Percentiles rank a stretch among this genome's conserved stretches.
Evolutionary conservation across 176 grass and related monocot species (phyloP).

Genomic region (Typha latifolia): DNA sequence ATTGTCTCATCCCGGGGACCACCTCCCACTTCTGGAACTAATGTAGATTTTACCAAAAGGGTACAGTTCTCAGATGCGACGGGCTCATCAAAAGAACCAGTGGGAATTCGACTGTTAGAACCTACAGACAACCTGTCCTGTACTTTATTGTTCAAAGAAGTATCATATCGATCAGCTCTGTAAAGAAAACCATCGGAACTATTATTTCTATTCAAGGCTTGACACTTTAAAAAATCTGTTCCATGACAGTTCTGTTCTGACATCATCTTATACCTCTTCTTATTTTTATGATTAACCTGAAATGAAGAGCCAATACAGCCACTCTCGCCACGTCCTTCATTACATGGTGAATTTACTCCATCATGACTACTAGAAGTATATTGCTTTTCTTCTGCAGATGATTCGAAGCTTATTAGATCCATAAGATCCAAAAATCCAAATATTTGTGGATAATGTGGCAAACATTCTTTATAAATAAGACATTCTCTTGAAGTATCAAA

Average conservation of each 20-base stretch:
- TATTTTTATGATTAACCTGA: conserved; percentile 16
- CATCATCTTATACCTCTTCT: conserved; percentile 12
- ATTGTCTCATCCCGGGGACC: background rate
- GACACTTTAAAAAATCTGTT: conserved; percentile 25
- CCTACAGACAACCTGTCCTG: conserved; percentile 14
- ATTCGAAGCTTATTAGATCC: conserved; percentile 28
- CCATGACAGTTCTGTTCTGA: conserved; percentile 12
- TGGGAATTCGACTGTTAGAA: conserved; percentile 20
- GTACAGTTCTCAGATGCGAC: conserved; percentile 18
- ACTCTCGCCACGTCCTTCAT: conserved; percentile 24
- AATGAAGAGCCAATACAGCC: conserved; percentile 20
- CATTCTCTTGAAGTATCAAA: conserved; percentile 6
- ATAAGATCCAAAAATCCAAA: conserved; percentile 38
- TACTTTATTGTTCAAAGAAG: conserved; percentile 13
- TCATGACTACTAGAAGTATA: conserved; percentile 24
- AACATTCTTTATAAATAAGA: conserved; percentile 19
- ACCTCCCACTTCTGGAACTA: conserved; percentile 3
- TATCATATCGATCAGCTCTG: background rate
- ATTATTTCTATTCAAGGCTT: conserved; percentile 10
- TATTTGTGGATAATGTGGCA: conserved; percentile 36
- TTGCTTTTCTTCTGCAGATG: conserved; percentile 24
- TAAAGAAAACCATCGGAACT: background rate
- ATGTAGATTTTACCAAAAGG: conserved; percentile 5
- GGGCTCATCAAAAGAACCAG: conserved; percentile 20
- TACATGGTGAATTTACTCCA: conserved; percentile 4